phyloP scores from a whole-genome alignment of 768 basidiomycete species.

The Amanita pallidorosea region DNA sequence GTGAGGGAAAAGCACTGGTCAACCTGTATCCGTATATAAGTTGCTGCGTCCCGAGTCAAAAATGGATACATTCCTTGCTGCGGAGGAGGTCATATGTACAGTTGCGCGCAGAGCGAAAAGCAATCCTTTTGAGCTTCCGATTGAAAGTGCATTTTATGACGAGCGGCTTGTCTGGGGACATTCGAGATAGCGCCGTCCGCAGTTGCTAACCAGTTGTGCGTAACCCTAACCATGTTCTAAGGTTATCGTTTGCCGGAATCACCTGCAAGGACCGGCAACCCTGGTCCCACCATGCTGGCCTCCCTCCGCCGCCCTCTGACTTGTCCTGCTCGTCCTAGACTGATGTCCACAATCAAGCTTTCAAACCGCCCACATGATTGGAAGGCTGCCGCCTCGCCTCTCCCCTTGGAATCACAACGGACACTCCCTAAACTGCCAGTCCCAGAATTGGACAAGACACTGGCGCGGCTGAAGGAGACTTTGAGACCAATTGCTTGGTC shows the following conservation, averaged over 20 bases:
- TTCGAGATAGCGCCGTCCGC: not conserved
- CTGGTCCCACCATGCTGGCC: not conserved
- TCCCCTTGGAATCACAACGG: slow-evolving; percentile 57
- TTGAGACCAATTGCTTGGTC: slow-evolving; percentile 66
- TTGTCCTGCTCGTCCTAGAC: not conserved
- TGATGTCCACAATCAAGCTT: slow-evolving; percentile 12
- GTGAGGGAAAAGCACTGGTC: slow-evolving; percentile 77
- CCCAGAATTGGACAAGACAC: slow-evolving; percentile 52
- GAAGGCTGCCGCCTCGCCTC: slow-evolving; percentile 59
- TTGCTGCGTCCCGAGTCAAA: slow-evolving; percentile 2
- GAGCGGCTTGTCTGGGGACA: slow-evolving; percentile 58
- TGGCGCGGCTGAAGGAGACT: slow-evolving; percentile 57
- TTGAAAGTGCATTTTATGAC: slow-evolving; percentile 81
- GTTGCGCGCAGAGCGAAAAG: slow-evolving; percentile 67
- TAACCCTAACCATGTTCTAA: slow-evolving; percentile 2
- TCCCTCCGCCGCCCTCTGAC: not conserved
- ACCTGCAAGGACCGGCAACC: not conserved
- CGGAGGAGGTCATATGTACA: slow-evolving; percentile 71
- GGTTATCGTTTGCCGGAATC: not conserved
- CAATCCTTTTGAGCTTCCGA: slow-evolving; percentile 61
- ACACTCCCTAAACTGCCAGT: slow-evolving; percentile 69
- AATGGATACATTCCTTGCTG: slow-evolving; percentile 44
- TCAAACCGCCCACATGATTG: slow-evolving; percentile 40
- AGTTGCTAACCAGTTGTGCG: not conserved
- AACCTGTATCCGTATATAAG: slow-evolving; percentile 36